phyloP scores from a whole-genome alignment of 805 yeast genomes.

The Myxozyma nipponensis region DNA sequence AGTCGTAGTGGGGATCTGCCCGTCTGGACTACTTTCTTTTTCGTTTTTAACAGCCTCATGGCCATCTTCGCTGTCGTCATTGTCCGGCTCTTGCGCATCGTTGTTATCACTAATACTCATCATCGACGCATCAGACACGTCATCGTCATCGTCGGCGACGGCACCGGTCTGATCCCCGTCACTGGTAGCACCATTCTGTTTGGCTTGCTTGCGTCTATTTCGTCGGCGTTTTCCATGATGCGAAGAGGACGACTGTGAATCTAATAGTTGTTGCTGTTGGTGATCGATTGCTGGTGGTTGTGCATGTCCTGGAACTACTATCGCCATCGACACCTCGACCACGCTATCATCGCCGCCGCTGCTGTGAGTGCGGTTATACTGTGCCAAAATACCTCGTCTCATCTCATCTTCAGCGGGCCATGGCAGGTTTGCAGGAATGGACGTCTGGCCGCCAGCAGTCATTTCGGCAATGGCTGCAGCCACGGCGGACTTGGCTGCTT shows the following conservation, averaged over 20 bases:
- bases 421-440: conserved; percentile 28
- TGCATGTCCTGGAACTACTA: conserved; percentile 4
- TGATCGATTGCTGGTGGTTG: not conserved
- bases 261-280: not conserved
- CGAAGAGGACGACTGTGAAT: not conserved
- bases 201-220: not conserved
- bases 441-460: conserved; percentile 6
- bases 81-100: not conserved
- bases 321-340: not conserved
- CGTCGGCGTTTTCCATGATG: not conserved
- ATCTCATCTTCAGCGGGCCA: conserved; percentile 32
- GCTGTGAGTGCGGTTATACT: conserved; percentile 3
- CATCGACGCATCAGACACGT: not conserved
- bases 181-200: not conserved
- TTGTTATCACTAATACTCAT: not conserved
- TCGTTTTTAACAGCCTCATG: too few relatives aligned
- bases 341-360: conserved; percentile 2
- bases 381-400: conserved; percentile 23
- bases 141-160: not conserved
- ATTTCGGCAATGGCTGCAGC: conserved; percentile 13
- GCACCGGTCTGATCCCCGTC: not conserved
- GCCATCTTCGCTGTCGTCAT: too few relatives aligned
- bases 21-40: too few relatives aligned
- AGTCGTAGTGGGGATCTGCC: not conserved
- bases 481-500: not conserved